These are phyloP conservation scores for Penicillium sp. DNA, from an alignment of 2,329 filamentous ascomycete genomes.

Conservation along the genomic window DNA sequence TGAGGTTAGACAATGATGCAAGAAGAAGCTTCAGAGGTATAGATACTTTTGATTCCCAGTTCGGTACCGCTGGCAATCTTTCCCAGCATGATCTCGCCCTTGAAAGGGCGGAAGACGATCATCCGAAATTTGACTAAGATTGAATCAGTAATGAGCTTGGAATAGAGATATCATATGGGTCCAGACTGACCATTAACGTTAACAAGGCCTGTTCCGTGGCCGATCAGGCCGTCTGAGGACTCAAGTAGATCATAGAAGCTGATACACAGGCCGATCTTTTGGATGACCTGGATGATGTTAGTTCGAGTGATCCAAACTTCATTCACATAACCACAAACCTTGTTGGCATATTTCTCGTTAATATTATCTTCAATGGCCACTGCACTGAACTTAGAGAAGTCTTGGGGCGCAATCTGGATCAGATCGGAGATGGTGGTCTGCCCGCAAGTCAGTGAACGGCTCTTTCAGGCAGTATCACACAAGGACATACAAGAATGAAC, in stretches of 20 bases:
- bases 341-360: constrained; percentile 95
- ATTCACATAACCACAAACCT: constrained; percentile 50
- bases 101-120: constrained; percentile 93
- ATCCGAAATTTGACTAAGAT: constrained; percentile 81
- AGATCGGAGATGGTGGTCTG: constrained; percentile 93
- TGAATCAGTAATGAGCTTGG: constrained; percentile 2
- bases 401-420: constrained; percentile 85
- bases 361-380: constrained; percentile 94
- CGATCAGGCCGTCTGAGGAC: constrained; percentile 89
- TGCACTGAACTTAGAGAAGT: constrained; percentile 78
- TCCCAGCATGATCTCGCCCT: constrained; percentile 85
- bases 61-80: constrained; percentile 74
- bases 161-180: neutral
- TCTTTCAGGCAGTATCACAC: constrained; percentile 1
- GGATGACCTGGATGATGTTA: constrained; percentile 65
- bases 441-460: constrained; percentile 18
- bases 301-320: neutral
- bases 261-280: constrained; percentile 90
- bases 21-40: neutral
- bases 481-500: constrained; percentile 51
- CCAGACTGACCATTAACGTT: constrained; percentile 77
- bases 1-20: constrained; percentile 11
- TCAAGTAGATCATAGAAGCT: constrained; percentile 89
- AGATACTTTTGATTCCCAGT: constrained; percentile 67
- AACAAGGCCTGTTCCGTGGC: constrained; percentile 85